Conservation (phyloP, 306 rosid species). For the Rosa rugosa region DNA sequence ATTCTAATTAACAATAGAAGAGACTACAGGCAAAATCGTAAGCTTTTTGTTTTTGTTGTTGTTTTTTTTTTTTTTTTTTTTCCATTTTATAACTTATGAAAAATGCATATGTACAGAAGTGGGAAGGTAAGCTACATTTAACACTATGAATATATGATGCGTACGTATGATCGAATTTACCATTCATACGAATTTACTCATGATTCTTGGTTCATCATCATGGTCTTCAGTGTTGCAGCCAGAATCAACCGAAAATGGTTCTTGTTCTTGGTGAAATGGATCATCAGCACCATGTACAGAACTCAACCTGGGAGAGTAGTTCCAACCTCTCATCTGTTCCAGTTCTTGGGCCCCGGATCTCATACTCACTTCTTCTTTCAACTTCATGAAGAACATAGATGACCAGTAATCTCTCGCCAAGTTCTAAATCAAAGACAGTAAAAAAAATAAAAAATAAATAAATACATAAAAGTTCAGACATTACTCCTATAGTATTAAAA, state of each 20-base stretch:
- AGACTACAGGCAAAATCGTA: neutral
- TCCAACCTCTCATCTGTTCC: conserved; percentile 70
- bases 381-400: conserved; percentile 76
- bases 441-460: neutral
- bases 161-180: neutral
- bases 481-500: neutral
- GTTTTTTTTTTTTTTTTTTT: no score
- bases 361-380: conserved; percentile 65
- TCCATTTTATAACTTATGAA: neutral
- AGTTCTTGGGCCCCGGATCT: conserved; percentile 55
- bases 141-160: neutral
- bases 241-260: conserved; percentile 50
- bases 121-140: neutral
- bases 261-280: conserved; percentile 90
- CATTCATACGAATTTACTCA: neutral
- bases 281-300: conserved; percentile 77
- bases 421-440: conserved; percentile 46
- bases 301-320: conserved; percentile 83
- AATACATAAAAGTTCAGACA: neutral
- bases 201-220: conserved; percentile 5
- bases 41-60: neutral
- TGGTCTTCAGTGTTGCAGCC: conserved; percentile 34
- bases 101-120: neutral
- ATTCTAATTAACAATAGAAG: neutral
- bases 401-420: conserved; percentile 89